phyloP scores from a whole-genome alignment of 352 stramenopile species.

The Thraustochytrium striatum region DNA sequence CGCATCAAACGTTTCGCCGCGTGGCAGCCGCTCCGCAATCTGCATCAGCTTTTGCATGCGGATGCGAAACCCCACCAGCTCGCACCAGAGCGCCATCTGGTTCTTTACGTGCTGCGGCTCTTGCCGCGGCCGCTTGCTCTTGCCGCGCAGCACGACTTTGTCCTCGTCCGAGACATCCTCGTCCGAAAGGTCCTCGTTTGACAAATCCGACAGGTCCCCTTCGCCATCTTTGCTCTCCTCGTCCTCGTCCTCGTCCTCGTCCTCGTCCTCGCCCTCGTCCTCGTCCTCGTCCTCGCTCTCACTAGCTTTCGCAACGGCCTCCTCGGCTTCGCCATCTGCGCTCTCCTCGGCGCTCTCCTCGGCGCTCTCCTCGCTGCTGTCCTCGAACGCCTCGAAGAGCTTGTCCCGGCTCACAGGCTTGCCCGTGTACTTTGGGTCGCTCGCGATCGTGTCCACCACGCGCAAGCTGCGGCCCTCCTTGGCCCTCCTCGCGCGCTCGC shows the following conservation, averaged over 20 bases:
- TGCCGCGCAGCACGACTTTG: constrained; percentile 15
- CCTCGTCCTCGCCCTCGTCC: constrained; percentile 17
- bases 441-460: background rate
- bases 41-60: constrained; percentile 20
- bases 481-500: background rate
- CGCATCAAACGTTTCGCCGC: background rate
- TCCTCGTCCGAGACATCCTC: background rate
- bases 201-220: background rate
- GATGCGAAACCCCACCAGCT: constrained; percentile 26
- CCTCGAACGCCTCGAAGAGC: background rate
- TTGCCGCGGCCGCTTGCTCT: background rate
- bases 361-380: no score
- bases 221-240: background rate
- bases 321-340: background rate
- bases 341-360: no score
- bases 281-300: background rate
- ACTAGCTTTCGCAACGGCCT: background rate
- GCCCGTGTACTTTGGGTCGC: constrained; percentile 23
- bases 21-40: background rate
- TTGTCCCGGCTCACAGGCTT: background rate
- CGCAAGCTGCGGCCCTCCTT: constrained; percentile 17
- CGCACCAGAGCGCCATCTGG: constrained; percentile 29
- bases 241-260: constrained; percentile 21
- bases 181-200: background rate
- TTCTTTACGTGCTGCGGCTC: constrained; percentile 18